Conservation (phyloP, 2,329 filamentous ascomycete genomes). For the Fusarium ambrosium region DNA sequence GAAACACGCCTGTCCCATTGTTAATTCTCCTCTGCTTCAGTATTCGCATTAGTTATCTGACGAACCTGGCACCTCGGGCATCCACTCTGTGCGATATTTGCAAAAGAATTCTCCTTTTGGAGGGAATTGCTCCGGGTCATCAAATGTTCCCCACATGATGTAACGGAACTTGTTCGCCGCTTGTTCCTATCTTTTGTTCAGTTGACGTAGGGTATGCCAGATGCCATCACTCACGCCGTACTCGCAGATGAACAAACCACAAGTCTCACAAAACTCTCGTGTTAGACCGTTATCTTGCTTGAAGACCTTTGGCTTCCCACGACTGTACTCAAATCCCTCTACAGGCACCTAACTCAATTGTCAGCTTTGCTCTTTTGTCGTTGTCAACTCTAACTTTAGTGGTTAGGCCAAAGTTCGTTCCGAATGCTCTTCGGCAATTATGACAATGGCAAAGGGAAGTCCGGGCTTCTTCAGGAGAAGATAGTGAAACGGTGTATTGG, state of each 20-base stretch:
- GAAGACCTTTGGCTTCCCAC: conserved; percentile 21
- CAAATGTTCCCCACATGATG: conserved; percentile 62
- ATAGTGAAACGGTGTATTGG: conserved; percentile 23
- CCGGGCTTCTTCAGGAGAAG: conserved; percentile 23
- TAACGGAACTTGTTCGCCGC: conserved; percentile 61
- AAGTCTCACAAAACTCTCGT: conserved; percentile 34
- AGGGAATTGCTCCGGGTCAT: conserved; percentile 61
- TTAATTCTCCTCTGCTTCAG: no score
- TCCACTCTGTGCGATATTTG: conserved; percentile 61
- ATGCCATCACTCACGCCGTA: conserved; percentile 17
- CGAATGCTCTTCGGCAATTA: conserved; percentile 27
- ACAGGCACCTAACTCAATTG: neutral
- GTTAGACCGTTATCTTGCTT: conserved; percentile 31
- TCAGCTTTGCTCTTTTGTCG: neutral
- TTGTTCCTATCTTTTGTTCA: conserved; percentile 49
- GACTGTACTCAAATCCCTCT: conserved; percentile 15
- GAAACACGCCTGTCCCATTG: conserved; percentile 8
- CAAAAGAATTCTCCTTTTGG: conserved; percentile 70
- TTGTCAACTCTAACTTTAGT: neutral
- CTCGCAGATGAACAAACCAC: conserved; percentile 35
- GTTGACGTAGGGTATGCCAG: neutral
- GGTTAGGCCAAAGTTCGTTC: conserved; percentile 31
- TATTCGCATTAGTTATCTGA: no score
- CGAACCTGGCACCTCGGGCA: conserved; percentile 40
- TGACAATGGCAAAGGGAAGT: conserved; percentile 24